A percentile compares a stretch with the other conserved stretches of the same genome.
These are phyloP conservation scores for Protomyces gravidus DNA, from an alignment of 1,139 yeast species.

Conservation along the genomic window DNA sequence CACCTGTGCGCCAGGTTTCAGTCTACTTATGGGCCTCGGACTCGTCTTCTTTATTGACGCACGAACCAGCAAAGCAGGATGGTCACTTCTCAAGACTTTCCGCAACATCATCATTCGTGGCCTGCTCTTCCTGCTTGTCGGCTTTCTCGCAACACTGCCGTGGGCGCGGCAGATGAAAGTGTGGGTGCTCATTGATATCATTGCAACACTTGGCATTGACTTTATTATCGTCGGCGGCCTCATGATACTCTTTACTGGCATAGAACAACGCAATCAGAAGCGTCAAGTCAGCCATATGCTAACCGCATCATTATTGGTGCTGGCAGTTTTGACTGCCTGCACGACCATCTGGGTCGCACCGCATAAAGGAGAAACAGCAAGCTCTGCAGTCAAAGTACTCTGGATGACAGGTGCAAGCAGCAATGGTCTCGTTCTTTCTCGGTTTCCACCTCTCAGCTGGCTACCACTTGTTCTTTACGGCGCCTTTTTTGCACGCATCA, in stretches of 20 bases:
- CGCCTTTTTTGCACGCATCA: conserved; percentile 17
- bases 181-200: conserved; percentile 15
- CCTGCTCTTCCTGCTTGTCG: conserved; percentile 13
- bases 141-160: conserved; percentile 8
- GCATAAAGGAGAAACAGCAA: background rate
- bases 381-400: conserved; percentile 3
- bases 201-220: conserved; percentile 19
- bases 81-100: conserved; percentile 12
- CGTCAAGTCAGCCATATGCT: background rate
- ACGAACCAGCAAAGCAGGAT: conserved; percentile 8
- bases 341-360: conserved; percentile 6
- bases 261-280: conserved; percentile 7
- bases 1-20: conserved; percentile 31
- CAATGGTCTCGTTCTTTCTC: conserved; percentile 5
- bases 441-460: conserved; percentile 24
- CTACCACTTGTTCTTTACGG: conserved; percentile 23
- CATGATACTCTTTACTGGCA: background rate
- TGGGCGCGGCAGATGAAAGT: conserved; percentile 3
- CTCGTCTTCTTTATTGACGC: conserved; percentile 23
- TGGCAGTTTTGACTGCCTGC: conserved; percentile 9
- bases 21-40: conserved; percentile 26
- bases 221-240: conserved; percentile 16
- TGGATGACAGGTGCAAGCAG: conserved; percentile 13
- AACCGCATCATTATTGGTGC: conserved; percentile 4
- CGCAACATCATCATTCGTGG: conserved; percentile 14